Base-by-base conservation (phyloP, 352 stramenopile species). In the Labyrinthula sp. region DNA sequence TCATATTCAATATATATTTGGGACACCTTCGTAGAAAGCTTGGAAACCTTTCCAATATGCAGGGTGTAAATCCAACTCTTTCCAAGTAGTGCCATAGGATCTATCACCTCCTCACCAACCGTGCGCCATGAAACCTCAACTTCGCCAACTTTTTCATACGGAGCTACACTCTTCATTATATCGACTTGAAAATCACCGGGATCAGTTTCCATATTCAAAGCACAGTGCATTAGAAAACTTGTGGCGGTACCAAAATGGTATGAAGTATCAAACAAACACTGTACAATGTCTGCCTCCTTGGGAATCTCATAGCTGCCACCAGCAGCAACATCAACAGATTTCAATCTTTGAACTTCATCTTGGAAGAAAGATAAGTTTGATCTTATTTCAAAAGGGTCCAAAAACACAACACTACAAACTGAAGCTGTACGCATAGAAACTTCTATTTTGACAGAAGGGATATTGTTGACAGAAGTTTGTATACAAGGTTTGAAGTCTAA, bases 371-470 rank as follows among this genome's bases (percentile, higher is more conserved):
- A 73, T 21, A 87, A 57, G 61, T 64, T 88, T 63, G 57, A 79
- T 63, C 58, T 77, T 45, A 91, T 89, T 58, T 91, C 79, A 59
- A 87, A 86, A 8, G 84, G 76, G 47, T 89, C 78, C 0, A 92
- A 61, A 49, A 90, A 78, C 52, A 88, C 87, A 10, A 69, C 77
- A 56, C 83, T 72, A 45, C n/a, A n/a, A n/a, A n/a, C n/a, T n/a
- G n/a, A n/a, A n/a, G n/a, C n/a, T n/a, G n/a, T n/a, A n/a, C n/a
- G n/a, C n/a, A n/a, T n/a, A 58, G 75, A 63, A 38, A 87, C 73
- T 58, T 86, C 81, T 55, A 88, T 72, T 48, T 85, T 87, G 47
- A 84, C 72, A 34, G 78, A 78, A 2, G 76, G 74, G 43, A 80
- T 77, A 20, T 58, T 47, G 29, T 58, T 56, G 0, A 65, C 65